A percentile compares a stretch with the other conserved stretches of the same genome.
Conservation (phyloP, 2,329 filamentous ascomycete genomes). For the Hirsutella minnesotensis region DNA sequence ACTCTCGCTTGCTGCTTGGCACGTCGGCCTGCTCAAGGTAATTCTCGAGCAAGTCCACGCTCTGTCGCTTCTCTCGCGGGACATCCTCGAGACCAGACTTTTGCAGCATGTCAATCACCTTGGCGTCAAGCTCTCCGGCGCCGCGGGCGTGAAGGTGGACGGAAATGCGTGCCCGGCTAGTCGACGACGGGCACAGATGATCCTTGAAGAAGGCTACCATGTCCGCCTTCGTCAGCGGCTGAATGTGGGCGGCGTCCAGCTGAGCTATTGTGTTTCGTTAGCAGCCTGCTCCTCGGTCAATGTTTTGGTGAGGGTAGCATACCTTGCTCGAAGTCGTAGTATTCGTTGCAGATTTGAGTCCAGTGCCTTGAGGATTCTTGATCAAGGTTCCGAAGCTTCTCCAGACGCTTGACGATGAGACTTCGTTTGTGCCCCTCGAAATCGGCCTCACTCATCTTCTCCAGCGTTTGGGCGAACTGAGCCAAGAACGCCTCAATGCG, state of each 20-base stretch:
- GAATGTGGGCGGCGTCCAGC: constrained; percentile 64
- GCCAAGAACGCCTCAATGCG: constrained; percentile 79
- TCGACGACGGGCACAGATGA: constrained; percentile 65
- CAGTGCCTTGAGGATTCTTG: constrained; percentile 77
- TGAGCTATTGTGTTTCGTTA: constrained; percentile 39
- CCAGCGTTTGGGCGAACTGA: constrained; percentile 52
- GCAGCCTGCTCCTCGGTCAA: too few species aligned
- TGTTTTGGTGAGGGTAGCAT: too few species aligned
- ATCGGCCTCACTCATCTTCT: constrained; percentile 66
- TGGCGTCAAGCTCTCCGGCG: constrained; percentile 30
- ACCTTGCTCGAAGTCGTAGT: constrained; percentile 84
- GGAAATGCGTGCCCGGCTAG: constrained; percentile 66
- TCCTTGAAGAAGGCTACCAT: constrained; percentile 68
- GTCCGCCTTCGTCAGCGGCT: constrained; percentile 63
- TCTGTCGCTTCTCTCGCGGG: constrained; percentile 30
- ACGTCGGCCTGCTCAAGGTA: constrained; percentile 39
- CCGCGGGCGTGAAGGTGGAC: constrained; percentile 74
- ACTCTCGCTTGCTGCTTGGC: constrained; percentile 35
- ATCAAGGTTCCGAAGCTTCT: constrained; percentile 85
- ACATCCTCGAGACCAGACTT: constrained; percentile 22
- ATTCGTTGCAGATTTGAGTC: constrained; percentile 74
- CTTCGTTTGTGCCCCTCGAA: constrained; percentile 90
- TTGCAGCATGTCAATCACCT: constrained; percentile 28
- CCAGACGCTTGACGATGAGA: constrained; percentile 72
- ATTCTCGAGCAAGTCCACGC: constrained; percentile 35